Conservation (phyloP, 257 asterid species). For the Solanum appendiculatum region DNA sequence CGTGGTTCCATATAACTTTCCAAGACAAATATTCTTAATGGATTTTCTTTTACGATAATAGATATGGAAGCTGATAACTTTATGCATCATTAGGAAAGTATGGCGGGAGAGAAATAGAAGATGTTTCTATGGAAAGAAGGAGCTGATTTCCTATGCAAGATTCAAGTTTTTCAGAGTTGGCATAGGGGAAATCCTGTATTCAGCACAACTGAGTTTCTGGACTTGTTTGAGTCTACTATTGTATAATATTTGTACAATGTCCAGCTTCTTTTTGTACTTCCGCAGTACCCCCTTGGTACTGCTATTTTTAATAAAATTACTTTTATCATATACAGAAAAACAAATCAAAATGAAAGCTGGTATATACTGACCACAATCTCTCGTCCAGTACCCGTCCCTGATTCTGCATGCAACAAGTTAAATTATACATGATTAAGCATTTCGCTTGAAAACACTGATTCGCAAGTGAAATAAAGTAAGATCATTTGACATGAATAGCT, state of each 20-base stretch:
- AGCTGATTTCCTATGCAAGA: not conserved
- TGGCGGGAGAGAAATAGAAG: not conserved
- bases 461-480: not conserved
- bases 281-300: not conserved
- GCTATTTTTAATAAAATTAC: not conserved
- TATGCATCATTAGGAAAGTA: not conserved
- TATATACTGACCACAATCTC: constrained; percentile 35
- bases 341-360: not conserved
- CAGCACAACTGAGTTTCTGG: not conserved
- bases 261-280: not conserved
- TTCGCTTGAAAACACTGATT: not conserved
- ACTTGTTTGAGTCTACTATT: not conserved
- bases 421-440: constrained; percentile 1
- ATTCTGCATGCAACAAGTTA: constrained; percentile 19
- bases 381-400: constrained; percentile 39
- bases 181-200: not conserved
- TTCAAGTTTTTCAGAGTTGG: not conserved
- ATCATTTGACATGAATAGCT: not conserved
- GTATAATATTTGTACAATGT: not conserved
- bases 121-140: not conserved
- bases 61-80: not conserved
- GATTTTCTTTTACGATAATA: not conserved
- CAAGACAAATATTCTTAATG: not conserved
- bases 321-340: not conserved
- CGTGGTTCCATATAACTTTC: not conserved